A percentile compares a stretch with the other conserved stretches of the same genome.
Evolutionary conservation across 2,329 filamentous ascomycete genomes (phyloP).

Genomic region (Beauveria varroae): DNA sequence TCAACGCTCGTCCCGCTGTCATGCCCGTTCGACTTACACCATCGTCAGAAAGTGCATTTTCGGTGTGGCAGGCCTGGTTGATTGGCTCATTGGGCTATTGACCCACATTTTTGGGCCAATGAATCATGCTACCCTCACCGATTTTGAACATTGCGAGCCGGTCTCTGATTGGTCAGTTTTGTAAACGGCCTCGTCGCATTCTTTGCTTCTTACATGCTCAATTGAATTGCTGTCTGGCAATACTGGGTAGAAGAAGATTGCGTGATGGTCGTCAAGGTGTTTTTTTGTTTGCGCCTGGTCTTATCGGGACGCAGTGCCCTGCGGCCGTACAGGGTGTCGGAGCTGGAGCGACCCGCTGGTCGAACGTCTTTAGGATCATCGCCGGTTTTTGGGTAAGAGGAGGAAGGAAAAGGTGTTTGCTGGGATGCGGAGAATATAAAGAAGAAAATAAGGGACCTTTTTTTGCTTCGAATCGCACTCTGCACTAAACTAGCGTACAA

Average conservation of each 20-base stretch:
- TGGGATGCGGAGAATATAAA: background rate
- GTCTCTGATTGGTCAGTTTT: constrained; percentile 7
- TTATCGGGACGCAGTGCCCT: too few relatives aligned
- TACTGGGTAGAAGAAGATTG: background rate
- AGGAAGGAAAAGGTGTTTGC: too few relatives aligned
- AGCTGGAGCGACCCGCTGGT: too few relatives aligned
- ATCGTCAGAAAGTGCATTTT: constrained; percentile 24
- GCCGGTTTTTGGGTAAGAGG: too few relatives aligned
- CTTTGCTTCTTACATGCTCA: constrained; percentile 1
- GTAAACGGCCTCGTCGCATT: background rate
- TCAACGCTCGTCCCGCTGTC: constrained; percentile 8
- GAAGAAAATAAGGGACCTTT: background rate
- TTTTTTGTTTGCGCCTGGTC: too few relatives aligned
- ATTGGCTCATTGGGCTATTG: constrained; percentile 10
- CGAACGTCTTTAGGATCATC: too few relatives aligned
- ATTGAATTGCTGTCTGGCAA: background rate
- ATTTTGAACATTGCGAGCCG: constrained; percentile 13
- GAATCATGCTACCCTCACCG: constrained; percentile 11
- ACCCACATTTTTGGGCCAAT: constrained; percentile 11
- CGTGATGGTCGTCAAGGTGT: too few relatives aligned
- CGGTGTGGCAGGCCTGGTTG: constrained; percentile 21
- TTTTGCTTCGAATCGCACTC: too few relatives aligned
- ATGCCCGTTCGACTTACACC: constrained; percentile 29
- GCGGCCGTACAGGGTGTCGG: too few relatives aligned
- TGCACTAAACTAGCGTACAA: background rate